These are phyloP conservation scores for Ceratobasidium sp. DNA, from an alignment of 1,284 basidiomycete genomes.

Conservation along the genomic window DNA sequence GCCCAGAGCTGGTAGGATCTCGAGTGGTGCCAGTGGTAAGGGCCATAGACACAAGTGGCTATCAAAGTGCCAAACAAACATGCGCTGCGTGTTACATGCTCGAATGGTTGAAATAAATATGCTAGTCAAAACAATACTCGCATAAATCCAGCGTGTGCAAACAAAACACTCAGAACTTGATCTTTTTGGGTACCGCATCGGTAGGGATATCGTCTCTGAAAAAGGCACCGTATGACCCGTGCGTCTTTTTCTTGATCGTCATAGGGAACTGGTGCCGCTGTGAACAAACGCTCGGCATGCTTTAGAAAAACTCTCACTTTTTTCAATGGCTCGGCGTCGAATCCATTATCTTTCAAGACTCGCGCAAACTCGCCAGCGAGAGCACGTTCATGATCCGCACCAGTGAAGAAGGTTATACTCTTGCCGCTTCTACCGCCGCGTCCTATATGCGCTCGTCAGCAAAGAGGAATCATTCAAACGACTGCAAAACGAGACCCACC, in stretches of 20 bases:
- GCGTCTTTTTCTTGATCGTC: slow-evolving; percentile 96
- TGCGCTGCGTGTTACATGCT: neutral
- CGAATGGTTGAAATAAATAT: neutral
- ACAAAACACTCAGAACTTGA: slow-evolving; percentile 67
- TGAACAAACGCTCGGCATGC: neutral
- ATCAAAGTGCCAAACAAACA: neutral
- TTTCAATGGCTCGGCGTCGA: slow-evolving; percentile 75
- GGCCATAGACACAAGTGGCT: too few species aligned
- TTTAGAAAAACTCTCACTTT: slow-evolving; percentile 49
- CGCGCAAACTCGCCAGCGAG: slow-evolving; percentile 94
- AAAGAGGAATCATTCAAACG: neutral
- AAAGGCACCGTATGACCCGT: slow-evolving; percentile 84
- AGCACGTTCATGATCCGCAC: slow-evolving; percentile 83
- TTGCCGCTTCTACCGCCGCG: slow-evolving; percentile 91
- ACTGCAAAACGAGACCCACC: slow-evolving; percentile 54
- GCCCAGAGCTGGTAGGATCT: too few species aligned
- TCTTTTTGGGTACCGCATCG: slow-evolving; percentile 85
- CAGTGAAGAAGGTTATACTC: slow-evolving; percentile 97
- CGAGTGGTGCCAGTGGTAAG: too few species aligned
- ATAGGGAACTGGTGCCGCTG: slow-evolving; percentile 71
- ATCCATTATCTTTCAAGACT: slow-evolving; percentile 89
- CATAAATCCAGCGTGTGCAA: neutral
- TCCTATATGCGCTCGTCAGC: slow-evolving; percentile 56
- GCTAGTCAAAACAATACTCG: neutral
- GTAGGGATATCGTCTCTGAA: slow-evolving; percentile 80